Base-by-base conservation (phyloP, 495 filamentous ascomycete species). In the Aspergillus taichungensis region DNA sequence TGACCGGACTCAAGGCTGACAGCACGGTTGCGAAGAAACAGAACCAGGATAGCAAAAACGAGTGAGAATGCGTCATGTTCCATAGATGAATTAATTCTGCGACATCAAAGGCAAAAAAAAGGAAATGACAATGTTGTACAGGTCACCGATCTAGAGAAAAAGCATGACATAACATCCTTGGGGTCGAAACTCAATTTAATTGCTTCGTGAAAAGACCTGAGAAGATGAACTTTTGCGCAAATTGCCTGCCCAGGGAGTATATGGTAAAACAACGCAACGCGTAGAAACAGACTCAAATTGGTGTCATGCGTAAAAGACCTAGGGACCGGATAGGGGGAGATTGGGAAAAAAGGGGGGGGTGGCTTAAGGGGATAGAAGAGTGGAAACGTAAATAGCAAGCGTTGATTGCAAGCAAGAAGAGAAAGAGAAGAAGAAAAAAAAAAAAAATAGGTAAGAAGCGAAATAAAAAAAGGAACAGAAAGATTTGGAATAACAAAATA, bases 181-280 rank as follows among this genome's bases (percentile, higher is more conserved):
- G 62, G 61, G 55, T 30, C 30, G 52, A 56, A 66, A 65, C 59
- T 67, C 64, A 62, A 70, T 68, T 64, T 64, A 55, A 60, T 62
- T 64, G 65, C 53, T 66, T 59, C 59, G 51, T 61, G 55, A 59
- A 64, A 50, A 46, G 53, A 57, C 43, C 54, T 59, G 55, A 61
- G 46, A 60, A 62, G 52, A 57, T 54, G 57, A 56, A 71, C 67
- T 68, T 71, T 71, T 73, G 66, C 63, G 66, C 67, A 71, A 54
- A 69, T 62, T 61, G 67, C 68, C 67, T 68, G 62, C 69, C 69
- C 69, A 70, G 58, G 62, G 57, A 59, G 56, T 66, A 67, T 58
- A 62, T 51, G 53, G 51, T 55, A 59, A 64, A 61, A 24, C 18
- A 24, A 24, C 18, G 18, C 18, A 55, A 67, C 54, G 52, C 60